Conservation (phyloP, 2,329 filamentous ascomycete species). For the Cordyceps militaris region DNA sequence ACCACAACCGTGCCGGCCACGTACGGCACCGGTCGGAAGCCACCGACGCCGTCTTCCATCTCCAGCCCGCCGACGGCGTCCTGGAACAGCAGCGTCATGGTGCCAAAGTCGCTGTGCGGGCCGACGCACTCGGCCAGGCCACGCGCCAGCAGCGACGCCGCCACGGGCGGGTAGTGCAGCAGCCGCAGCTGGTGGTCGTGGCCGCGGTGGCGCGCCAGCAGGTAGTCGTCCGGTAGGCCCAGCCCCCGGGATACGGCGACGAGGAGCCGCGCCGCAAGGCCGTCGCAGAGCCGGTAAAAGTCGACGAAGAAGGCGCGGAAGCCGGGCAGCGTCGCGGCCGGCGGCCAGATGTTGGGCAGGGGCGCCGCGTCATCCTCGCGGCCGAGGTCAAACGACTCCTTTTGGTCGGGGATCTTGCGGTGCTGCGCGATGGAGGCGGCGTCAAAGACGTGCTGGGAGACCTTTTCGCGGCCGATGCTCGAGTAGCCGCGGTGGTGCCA, state of each 20-base stretch:
- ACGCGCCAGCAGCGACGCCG: conserved; percentile 22
- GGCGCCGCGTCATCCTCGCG: conserved; percentile 23
- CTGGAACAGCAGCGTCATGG: conserved; percentile 24
- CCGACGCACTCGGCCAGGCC: conserved; percentile 23
- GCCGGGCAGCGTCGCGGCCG: conserved; percentile 19
- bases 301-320: conserved; percentile 29
- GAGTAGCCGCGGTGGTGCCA: conserved; percentile 33
- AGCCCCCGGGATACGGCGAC: conserved; percentile 69
- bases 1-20: conserved; percentile 30
- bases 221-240: conserved; percentile 59
- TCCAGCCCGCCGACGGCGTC: conserved; percentile 35
- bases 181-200: conserved; percentile 54
- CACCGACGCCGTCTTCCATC: conserved; percentile 32
- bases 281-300: conserved; percentile 66
- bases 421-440: background rate
- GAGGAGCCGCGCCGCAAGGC: conserved; percentile 67
- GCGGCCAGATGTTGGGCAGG: conserved; percentile 23
- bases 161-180: conserved; percentile 42
- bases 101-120: conserved; percentile 29
- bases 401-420: conserved; percentile 23
- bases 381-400: conserved; percentile 36
- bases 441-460: conserved; percentile 26
- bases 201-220: conserved; percentile 54
- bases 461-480: conserved; percentile 28
- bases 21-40: conserved; percentile 19